Evolutionary conservation across 2,329 filamentous ascomycete genomes (phyloP).

Genomic region (Pyricularia grisea): DNA sequence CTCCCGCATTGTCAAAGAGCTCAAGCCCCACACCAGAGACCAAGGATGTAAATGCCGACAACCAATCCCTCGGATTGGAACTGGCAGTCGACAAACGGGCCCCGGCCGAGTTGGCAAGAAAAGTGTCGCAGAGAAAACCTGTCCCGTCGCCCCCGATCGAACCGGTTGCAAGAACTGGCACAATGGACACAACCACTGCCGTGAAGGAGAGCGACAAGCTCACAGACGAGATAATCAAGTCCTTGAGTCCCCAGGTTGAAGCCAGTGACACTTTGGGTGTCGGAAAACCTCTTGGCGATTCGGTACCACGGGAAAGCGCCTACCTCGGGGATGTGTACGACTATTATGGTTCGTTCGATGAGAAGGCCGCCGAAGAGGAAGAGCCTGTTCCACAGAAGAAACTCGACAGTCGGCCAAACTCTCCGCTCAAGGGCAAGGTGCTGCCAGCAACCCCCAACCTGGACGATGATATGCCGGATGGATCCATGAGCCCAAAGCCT

Average conservation of each 20-base stretch:
- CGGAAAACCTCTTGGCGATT: background rate
- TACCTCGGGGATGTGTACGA: conserved; percentile 59
- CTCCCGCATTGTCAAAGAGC: background rate
- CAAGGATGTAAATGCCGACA: background rate
- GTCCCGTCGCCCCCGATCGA: conserved; percentile 10
- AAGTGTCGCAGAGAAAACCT: background rate
- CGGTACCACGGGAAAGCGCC: conserved; percentile 41
- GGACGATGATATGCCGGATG: background rate
- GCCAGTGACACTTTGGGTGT: background rate
- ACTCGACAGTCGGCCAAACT: background rate
- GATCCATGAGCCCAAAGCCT: conserved; percentile 3
- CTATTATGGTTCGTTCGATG: conserved; percentile 47
- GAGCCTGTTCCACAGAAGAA: background rate
- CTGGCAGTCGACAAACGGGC: background rate
- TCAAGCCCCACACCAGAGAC: background rate
- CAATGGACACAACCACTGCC: conserved; percentile 34
- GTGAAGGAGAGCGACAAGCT: conserved; percentile 63
- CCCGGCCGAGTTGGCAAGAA: background rate
- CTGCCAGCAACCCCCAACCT: background rate
- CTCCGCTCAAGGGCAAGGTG: background rate
- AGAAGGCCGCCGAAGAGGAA: conserved; percentile 18
- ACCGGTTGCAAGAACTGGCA: conserved; percentile 29
- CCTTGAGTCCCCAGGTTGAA: conserved; percentile 40
- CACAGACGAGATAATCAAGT: conserved; percentile 66
- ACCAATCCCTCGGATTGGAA: background rate